Evolutionary conservation across 2,329 filamentous ascomycete genomes (phyloP), one percentile per base, ranked within the genome.

Genomic region (Cercospora sp.): DNA sequence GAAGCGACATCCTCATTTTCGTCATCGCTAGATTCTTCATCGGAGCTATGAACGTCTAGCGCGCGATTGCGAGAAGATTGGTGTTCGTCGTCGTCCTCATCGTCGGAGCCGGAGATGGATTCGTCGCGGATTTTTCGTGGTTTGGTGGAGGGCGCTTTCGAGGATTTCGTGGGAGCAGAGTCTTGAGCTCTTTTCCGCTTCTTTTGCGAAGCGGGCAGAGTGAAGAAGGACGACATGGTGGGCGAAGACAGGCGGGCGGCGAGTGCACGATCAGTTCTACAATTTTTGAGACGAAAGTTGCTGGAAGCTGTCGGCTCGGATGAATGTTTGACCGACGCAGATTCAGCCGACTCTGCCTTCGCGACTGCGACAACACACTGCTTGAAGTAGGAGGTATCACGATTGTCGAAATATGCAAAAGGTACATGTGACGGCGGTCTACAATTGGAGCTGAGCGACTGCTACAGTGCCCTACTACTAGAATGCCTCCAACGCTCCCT

Each of bases 171-270:
- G 81, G 72, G 85, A 85, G 69, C 85, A 75, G 78, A 87, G 84
- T 89, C 84, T 66, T 83, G 80, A 43, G 78, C 66, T 67, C 94
- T 87, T 85, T 98, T 98, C 75, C 95, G 87, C 86, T 98, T 98
- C 83, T 92, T 92, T 77, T 94, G 91, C 61, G 91, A 90, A 49
- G 91, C 91, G 5, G 95, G 93, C 45, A 90, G 84, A 62, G 94
- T 97, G 82, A 99, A 99, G 82, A 98, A 99, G 45, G 94, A 97
- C 77, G 94, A 97, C 94, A 97, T 96, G 51, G 64, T 40, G 37
- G 49, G 49, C 18, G 18, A 28, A 32, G 32, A 55, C 18, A 63
- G 66, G 37, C 67, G 62, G 43, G 34, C 32, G 62, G 62, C 53
- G 18, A 49, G 28, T 37, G n/a, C 4, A 21, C n/a, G 26, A 24